Percentiles rank a stretch among this genome's conserved stretches.
phyloP scores from a whole-genome alignment of 2,329 filamentous ascomycete species.

The Aspergillus clavatus region DNA sequence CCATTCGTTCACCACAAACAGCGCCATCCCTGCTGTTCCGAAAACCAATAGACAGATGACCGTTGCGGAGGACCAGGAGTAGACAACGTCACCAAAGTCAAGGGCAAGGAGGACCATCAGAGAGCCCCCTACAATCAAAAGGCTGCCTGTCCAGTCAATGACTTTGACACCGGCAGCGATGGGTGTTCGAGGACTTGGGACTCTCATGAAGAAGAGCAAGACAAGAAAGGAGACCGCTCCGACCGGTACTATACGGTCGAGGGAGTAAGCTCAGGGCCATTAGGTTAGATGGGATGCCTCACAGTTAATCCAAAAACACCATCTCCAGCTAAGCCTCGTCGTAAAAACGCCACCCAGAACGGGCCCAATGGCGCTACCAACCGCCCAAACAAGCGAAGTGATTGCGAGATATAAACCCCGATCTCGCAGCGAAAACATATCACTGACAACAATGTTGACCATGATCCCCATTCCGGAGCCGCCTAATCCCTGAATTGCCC shows the following conservation, averaged over 20 bases:
- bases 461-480: conserved; percentile 42
- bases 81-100: conserved; percentile 45
- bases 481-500: conserved; percentile 39
- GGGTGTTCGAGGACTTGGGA: background rate
- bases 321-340: conserved; percentile 21
- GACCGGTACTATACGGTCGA: background rate
- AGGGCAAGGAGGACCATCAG: background rate
- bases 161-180: background rate
- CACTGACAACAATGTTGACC: conserved; percentile 47
- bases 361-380: conserved; percentile 40
- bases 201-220: background rate
- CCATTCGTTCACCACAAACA: conserved; percentile 68
- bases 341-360: conserved; percentile 17
- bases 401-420: conserved; percentile 42
- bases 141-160: background rate
- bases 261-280: background rate
- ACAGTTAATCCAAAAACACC: conserved; percentile 23
- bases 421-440: conserved; percentile 49
- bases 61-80: conserved; percentile 67
- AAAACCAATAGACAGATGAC: conserved; percentile 73
- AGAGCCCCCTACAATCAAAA: background rate
- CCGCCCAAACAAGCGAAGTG: conserved; percentile 35
- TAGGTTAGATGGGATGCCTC: background rate
- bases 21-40: conserved; percentile 53
- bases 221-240: background rate